These are phyloP conservation scores for Metroxylon sagu DNA, from an alignment of 176 grass and related monocot genomes.

Conservation along the genomic window DNA sequence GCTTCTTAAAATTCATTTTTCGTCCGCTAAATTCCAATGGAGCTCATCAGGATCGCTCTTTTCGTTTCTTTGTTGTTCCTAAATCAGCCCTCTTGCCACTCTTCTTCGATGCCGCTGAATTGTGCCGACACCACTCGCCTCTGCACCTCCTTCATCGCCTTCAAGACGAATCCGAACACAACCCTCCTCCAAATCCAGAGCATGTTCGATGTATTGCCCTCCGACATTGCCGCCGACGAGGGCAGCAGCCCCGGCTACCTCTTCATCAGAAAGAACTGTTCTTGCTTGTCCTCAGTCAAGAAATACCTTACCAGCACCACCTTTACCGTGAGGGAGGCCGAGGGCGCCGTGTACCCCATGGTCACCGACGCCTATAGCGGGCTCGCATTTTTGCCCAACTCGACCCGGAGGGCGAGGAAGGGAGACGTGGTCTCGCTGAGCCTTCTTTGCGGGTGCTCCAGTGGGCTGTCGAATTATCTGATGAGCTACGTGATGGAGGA, in stretches of 20 bases:
- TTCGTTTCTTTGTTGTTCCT: conserved; percentile 10
- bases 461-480: conserved; percentile 85
- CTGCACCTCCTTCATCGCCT: conserved; percentile 93
- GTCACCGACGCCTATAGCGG: conserved; percentile 45
- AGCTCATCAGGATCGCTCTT: conserved; percentile 21
- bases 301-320: conserved; percentile 85
- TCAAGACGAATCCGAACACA: conserved; percentile 20
- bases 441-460: conserved; percentile 84
- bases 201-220: conserved; percentile 77
- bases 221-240: conserved; percentile 68
- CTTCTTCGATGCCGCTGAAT: conserved; percentile 47
- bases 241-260: conserved; percentile 70
- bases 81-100: conserved; percentile 10
- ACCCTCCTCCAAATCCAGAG: conserved; percentile 41
- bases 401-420: conserved; percentile 43
- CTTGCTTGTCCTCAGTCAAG: conserved; percentile 52
- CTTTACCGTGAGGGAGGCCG: conserved; percentile 35
- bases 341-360: conserved; percentile 22
- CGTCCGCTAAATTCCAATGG: too few relatives aligned
- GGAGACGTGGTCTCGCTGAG: conserved; percentile 76
- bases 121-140: conserved; percentile 80
- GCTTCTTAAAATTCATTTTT: too few relatives aligned
- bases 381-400: conserved; percentile 48
- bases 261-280: conserved; percentile 97
- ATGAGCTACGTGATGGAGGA: conserved; percentile 78